Base-by-base conservation (phyloP, 2,329 filamentous ascomycete species). In the Chalara sp. region DNA sequence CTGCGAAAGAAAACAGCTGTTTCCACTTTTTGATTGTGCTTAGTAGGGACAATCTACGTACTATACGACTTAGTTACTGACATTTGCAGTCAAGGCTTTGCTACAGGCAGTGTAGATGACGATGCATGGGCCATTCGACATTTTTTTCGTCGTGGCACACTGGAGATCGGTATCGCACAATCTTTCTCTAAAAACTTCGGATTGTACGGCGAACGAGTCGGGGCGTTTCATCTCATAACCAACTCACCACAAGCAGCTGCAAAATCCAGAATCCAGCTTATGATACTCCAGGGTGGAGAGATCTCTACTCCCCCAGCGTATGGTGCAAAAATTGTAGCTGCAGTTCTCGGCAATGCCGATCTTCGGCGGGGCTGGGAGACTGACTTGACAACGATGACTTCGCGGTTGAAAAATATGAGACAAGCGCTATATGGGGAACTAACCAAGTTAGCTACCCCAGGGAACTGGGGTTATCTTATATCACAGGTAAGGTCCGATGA, bases 11-110 rank as follows among this genome's bases (percentile, higher is more conserved):
- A 56, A 46, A 32, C 47, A 49, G 2, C 31, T 65, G 1, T 67
- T 66, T 50, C 62, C 64, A 4, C 53, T 68, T 10, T 66, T 68
- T 47, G 65, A 68, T 54, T 59, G 59, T 5, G 65, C 65, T 5
- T 68, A 68, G 35, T 39, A 39, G 13, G 35, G 10, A 11, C 35
- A 13, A 13, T 39, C 2, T 39, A 3, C 13, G 35, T 13, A 39
- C 2, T 39, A 2, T 39, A 13, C 10, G 35, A 39, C 35, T 39
- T 10, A 39, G 10, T 39, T 39, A 3, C 35, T 39, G 35, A 39
- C 35, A 3, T 10, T 13, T 39, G 35, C 13, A 39, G 35, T 40
- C 41, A 52, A 11, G 65, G 65, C 5, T 65, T 67, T 56, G 60
- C 58, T 46, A 61, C 63, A 6, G 65, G 65, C 6, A 53, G 51